A percentile compares a stretch with the other conserved stretches of the same genome.
phyloP scores from a whole-genome alignment of 2,329 filamentous ascomycete species.

The Chrysosporium queenslandicum region DNA sequence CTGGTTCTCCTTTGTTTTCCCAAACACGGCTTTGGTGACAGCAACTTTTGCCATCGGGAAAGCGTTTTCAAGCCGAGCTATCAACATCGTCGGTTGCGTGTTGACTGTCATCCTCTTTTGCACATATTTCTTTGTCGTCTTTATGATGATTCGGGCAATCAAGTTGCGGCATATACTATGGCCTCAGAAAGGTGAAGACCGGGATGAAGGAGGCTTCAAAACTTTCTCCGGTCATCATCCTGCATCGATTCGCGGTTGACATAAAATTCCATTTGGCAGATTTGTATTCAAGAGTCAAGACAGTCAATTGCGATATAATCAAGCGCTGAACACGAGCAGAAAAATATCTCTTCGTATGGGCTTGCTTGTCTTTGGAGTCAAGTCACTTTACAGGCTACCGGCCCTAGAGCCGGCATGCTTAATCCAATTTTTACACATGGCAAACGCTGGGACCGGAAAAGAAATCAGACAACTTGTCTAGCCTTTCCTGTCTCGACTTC shows the following conservation, averaged over 20 bases:
- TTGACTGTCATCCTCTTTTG: constrained; percentile 57
- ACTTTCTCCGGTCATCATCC: constrained; percentile 21
- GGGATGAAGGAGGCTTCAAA: constrained; percentile 51
- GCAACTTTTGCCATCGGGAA: constrained; percentile 62
- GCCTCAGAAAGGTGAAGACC: constrained; percentile 61
- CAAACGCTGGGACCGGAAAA: not conserved
- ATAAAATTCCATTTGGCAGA: too few relatives aligned
- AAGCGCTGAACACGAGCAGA: too few relatives aligned
- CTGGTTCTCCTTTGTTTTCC: constrained; percentile 76
- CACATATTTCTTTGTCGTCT: constrained; percentile 59
- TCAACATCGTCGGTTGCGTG: constrained; percentile 58
- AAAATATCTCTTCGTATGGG: too few relatives aligned
- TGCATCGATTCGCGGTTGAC: too few relatives aligned
- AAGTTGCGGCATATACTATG: constrained; percentile 59
- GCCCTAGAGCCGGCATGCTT: too few relatives aligned
- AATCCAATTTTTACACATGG: not conserved
- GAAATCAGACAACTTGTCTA: constrained; percentile 38
- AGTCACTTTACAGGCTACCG: too few relatives aligned
- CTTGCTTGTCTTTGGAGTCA: too few relatives aligned
- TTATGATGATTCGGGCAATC: constrained; percentile 61
- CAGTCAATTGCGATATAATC: too few relatives aligned
- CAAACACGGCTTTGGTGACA: constrained; percentile 63
- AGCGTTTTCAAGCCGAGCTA: constrained; percentile 49
- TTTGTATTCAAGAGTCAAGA: too few relatives aligned
- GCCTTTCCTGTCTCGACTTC: constrained; percentile 63